These are phyloP conservation scores for Hyaloperonospora arabidopsidis DNA, from an alignment of 352 stramenopile genomes.

Conservation along the genomic window DNA sequence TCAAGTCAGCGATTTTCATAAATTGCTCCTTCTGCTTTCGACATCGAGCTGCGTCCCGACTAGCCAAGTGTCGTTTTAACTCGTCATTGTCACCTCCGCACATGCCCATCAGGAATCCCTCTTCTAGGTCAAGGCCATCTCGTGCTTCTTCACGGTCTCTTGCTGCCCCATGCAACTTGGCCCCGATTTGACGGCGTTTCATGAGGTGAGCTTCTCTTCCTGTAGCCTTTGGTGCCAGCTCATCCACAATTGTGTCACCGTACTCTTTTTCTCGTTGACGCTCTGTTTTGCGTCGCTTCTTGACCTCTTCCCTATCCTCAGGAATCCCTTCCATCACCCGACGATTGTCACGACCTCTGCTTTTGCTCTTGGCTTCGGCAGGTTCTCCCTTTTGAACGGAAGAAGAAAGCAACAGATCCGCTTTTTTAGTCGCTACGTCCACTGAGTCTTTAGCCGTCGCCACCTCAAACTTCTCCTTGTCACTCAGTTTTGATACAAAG, in stretches of 20 bases:
- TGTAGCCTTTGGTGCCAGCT: slow-evolving; percentile 53
- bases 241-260: slow-evolving; percentile 43
- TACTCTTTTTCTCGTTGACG: slow-evolving; percentile 35
- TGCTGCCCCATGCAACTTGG: slow-evolving; percentile 51
- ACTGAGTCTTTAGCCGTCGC: slow-evolving; percentile 64
- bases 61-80: slow-evolving; percentile 36
- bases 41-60: slow-evolving; percentile 30
- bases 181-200: slow-evolving; percentile 37
- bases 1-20: slow-evolving; percentile 31
- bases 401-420: slow-evolving; percentile 28
- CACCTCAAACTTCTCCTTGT: slow-evolving; percentile 53
- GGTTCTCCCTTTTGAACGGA: slow-evolving; percentile 1
- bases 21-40: slow-evolving; percentile 35
- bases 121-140: slow-evolving; percentile 59
- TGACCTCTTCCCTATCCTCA: slow-evolving; percentile 19
- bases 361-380: slow-evolving; percentile 1
- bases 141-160: slow-evolving; percentile 50
- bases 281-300: slow-evolving; percentile 21
- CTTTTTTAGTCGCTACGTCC: slow-evolving; percentile 53
- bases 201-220: slow-evolving; percentile 57
- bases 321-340: slow-evolving; percentile 13
- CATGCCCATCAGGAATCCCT: slow-evolving; percentile 62
- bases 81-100: slow-evolving; percentile 15
- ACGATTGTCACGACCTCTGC: slow-evolving; percentile 1
- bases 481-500: slow-evolving; percentile 50